These are phyloP conservation scores for Raphanus sativus DNA, from an alignment of 345 rosid species.

Conservation along the genomic window DNA sequence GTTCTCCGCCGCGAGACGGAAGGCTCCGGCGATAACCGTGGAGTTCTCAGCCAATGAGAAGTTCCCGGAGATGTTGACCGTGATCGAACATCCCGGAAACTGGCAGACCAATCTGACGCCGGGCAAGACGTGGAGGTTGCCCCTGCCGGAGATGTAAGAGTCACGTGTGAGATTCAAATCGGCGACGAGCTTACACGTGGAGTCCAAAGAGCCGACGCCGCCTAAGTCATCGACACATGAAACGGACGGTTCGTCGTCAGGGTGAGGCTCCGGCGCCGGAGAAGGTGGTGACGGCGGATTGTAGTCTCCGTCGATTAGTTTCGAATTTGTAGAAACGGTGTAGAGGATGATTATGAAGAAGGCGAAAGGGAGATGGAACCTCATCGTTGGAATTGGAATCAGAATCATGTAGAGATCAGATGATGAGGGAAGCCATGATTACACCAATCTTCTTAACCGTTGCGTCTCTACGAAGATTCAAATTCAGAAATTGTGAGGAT, in stretches of 20 bases:
- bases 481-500: background rate
- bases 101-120: constrained; percentile 67
- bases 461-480: constrained; percentile 10
- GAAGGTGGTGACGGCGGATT: constrained; percentile 75
- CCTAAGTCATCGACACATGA: constrained; percentile 86
- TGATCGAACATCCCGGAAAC: constrained; percentile 57
- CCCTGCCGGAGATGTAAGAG: constrained; percentile 69
- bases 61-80: constrained; percentile 69
- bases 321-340: background rate
- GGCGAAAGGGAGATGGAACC: constrained; percentile 20
- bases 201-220: constrained; percentile 79
- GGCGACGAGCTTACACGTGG: constrained; percentile 76
- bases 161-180: constrained; percentile 83
- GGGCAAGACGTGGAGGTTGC: constrained; percentile 63
- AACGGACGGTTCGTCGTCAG: constrained; percentile 52
- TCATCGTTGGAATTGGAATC: constrained; percentile 18
- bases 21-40: constrained; percentile 58
- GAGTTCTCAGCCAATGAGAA: constrained; percentile 67
- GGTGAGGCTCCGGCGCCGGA: constrained; percentile 68
- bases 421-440: too few relatives aligned
- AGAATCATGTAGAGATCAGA: background rate
- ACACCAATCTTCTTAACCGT: constrained; percentile 15
- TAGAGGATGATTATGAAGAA: constrained; percentile 16
- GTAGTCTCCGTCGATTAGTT: constrained; percentile 51
- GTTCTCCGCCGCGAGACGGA: constrained; percentile 60